Evolutionary conservation across 768 basidiomycete genomes (phyloP).

Genomic region (Stropharia rugosoannulata): DNA sequence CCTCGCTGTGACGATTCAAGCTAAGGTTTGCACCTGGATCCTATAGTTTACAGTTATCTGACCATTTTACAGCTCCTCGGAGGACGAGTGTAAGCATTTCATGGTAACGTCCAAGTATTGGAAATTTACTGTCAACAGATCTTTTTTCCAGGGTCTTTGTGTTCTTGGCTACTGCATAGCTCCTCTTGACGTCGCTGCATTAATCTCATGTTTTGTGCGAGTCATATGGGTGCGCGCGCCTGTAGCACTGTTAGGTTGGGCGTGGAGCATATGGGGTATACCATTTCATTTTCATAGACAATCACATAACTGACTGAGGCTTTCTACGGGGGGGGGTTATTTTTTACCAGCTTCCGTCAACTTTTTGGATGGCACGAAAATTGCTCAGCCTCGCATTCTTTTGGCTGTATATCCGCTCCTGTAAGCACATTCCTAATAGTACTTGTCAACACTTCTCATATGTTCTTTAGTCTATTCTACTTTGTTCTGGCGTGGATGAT

Average conservation of each 20-base stretch:
- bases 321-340: neutral
- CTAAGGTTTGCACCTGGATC: conserved; percentile 58
- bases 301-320: no score
- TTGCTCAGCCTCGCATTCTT: conserved; percentile 85
- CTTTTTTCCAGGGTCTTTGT: conserved; percentile 95
- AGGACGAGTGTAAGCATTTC: conserved; percentile 67
- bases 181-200: conserved; percentile 86
- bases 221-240: conserved; percentile 87
- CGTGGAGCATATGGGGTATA: conserved; percentile 96
- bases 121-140: conserved; percentile 40
- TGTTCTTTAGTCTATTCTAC: conserved; percentile 70
- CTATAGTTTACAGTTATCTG: neutral
- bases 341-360: conserved; percentile 76
- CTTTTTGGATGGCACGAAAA: conserved; percentile 93
- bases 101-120: neutral
- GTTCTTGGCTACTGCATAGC: conserved; percentile 95
- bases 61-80: conserved; percentile 58
- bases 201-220: conserved; percentile 83
- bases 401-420: conserved; percentile 96
- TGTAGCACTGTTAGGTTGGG: conserved; percentile 84
- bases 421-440: conserved; percentile 42
- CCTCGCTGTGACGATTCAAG: conserved; percentile 90
- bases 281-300: conserved; percentile 2
- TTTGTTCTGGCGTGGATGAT: conserved; percentile 98
- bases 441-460: conserved; percentile 1